A percentile compares a stretch with the other conserved stretches of the same genome.
phyloP scores from a whole-genome alignment of 768 basidiomycete genomes.

The Naematelia encephala region DNA sequence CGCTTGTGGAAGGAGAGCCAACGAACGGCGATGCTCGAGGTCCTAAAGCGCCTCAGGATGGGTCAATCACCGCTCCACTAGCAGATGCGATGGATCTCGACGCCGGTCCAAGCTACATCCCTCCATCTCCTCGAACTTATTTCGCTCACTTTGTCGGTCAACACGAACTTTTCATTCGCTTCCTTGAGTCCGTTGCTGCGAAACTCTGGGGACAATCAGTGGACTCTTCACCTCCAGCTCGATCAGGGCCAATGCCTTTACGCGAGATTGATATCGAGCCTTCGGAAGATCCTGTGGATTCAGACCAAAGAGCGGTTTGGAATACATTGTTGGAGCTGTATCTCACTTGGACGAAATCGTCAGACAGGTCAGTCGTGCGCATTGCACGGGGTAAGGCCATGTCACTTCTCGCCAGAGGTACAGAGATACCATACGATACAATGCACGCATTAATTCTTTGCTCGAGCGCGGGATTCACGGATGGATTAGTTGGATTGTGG shows the following conservation, averaged over 20 bases:
- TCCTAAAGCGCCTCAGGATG: neutral
- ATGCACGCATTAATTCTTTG: slow-evolving; percentile 94
- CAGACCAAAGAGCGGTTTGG: slow-evolving; percentile 83
- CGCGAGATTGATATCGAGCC: neutral
- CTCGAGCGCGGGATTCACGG: slow-evolving; percentile 74
- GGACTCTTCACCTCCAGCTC: neutral
- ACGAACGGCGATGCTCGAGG: neutral
- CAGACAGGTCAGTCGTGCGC: slow-evolving; percentile 10
- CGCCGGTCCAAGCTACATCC: slow-evolving; percentile 25
- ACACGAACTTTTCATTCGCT: slow-evolving; percentile 72
- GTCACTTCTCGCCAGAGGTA: slow-evolving; percentile 59
- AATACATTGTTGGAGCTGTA: slow-evolving; percentile 94
- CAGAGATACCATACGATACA: slow-evolving; percentile 67
- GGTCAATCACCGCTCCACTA: slow-evolving; percentile 1
- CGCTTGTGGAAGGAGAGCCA: neutral
- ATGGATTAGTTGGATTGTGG: slow-evolving; percentile 84
- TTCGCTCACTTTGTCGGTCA: slow-evolving; percentile 95
- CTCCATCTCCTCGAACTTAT: slow-evolving; percentile 76
- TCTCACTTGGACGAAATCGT: slow-evolving; percentile 58
- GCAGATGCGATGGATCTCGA: neutral
- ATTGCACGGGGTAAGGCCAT: slow-evolving; percentile 65
- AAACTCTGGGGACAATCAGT: slow-evolving; percentile 76
- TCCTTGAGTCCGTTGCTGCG: slow-evolving; percentile 79
- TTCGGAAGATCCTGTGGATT: slow-evolving; percentile 14
- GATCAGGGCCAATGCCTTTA: neutral